Base-by-base conservation (phyloP, 148 eudicot genomes). In the Pouteria glomerata region DNA sequence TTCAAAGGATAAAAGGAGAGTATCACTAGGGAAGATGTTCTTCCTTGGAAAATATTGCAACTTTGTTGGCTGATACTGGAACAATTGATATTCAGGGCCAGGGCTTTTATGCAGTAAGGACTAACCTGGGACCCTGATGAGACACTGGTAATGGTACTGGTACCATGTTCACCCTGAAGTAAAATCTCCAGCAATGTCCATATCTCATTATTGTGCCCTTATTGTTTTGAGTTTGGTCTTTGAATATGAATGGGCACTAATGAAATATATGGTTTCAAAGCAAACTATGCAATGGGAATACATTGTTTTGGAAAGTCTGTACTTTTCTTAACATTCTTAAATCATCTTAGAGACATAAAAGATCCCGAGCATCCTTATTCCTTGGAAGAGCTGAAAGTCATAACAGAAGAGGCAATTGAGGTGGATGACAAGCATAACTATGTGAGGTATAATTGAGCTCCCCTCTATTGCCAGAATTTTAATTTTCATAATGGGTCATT, bases 311-410 rank as follows among this genome's bases (percentile, higher is more conserved):
- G 7, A 14, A 70, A 74, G 41, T 60, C 13, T 64, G 47, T 41
- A 8, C 1, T 66, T 73, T 78, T 66, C 87, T 87, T 77, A 78
- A 81, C 63, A 45, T 71, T 74, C 79, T 68, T 70, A 95, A 83
- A 95, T 53, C 97, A 95, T 89, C 77, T 95, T 76, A 85, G 97
- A 86, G 99, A 95, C 75, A 95, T 95, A 69, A 95, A 95, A 83
- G 97, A 95, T 82, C 99, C 99, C 16, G 99, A 95, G 75, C 99
- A 95, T 86, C 99, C 99, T 63, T 95, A 95, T 75, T 91, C 99
- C 14, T 76, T 95, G 73, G 99, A 95, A 79, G 93, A 95, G 78
- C 84, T 95, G 80, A 91, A 95, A 80, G 99, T 95, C 58, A 76
- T 95, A 29, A 85, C 97, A 37, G 99, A 95, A 84, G 99, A 95